Conservation (phyloP, 768 basidiomycete species). For the Hericium rajendrae region DNA sequence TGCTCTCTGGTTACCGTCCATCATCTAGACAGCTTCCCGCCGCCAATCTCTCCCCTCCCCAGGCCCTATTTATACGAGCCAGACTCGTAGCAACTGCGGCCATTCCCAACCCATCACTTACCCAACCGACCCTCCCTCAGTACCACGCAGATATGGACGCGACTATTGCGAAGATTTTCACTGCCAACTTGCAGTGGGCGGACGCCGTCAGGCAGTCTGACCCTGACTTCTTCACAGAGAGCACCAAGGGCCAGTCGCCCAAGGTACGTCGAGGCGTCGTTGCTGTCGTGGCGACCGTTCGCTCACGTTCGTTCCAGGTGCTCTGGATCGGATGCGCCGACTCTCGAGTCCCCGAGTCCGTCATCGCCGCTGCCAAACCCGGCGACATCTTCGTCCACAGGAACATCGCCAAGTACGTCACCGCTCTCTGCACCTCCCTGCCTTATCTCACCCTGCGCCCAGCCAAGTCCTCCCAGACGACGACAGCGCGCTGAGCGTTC, state of each 20-base stretch:
- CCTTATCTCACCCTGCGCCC: neutral
- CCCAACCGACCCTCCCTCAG: neutral
- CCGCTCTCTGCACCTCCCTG: neutral
- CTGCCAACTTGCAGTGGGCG: constrained; percentile 64
- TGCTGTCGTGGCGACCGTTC: neutral
- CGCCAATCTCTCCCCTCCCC: neutral
- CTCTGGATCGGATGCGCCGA: constrained; percentile 82
- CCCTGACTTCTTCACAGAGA: constrained; percentile 53
- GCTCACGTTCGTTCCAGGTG: constrained; percentile 31
- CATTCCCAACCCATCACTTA: neutral
- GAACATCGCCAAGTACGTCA: constrained; percentile 77
- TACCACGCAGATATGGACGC: constrained; percentile 10
- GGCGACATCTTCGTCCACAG: constrained; percentile 80
- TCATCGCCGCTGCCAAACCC: constrained; percentile 57
- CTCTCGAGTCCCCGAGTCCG: constrained; percentile 76
- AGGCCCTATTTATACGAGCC: neutral
- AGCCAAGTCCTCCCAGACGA: constrained; percentile 73
- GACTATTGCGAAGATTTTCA: constrained; percentile 27
- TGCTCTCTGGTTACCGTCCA: neutral
- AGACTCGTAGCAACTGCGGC: neutral
- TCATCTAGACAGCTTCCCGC: neutral
- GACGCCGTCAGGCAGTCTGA: constrained; percentile 41
- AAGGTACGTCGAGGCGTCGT: constrained; percentile 33
- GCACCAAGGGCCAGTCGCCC: constrained; percentile 55
- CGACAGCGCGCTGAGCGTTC: constrained; percentile 58